These are phyloP conservation scores for Immersiporthe knoxdaviesiana DNA, from an alignment of 2,329 filamentous ascomycete species.

Conservation along the genomic window DNA sequence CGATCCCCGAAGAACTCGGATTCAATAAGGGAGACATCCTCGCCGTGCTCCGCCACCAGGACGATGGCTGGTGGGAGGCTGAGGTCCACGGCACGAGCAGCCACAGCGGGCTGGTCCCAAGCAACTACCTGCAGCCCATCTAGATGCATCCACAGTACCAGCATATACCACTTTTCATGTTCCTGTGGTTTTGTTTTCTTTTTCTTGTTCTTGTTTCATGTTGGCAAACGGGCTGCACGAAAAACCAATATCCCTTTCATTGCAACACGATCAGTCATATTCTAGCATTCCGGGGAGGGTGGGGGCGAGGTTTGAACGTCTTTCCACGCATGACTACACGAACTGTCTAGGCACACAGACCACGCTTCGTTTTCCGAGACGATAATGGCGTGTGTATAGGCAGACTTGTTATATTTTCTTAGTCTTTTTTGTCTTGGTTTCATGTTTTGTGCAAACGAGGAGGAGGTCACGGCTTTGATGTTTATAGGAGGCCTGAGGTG, in stretches of 20 bases:
- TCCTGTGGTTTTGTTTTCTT: background rate
- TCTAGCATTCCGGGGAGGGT: constrained; percentile 11
- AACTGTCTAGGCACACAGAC: background rate
- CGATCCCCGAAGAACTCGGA: constrained; percentile 91
- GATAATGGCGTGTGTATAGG: background rate
- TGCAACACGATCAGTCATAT: background rate
- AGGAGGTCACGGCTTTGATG: constrained; percentile 14
- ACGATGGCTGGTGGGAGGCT: constrained; percentile 99
- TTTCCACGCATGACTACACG: constrained; percentile 8
- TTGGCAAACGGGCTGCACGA: background rate
- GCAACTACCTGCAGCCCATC: constrained; percentile 65
- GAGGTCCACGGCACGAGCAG: constrained; percentile 76
- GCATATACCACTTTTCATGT: background rate
- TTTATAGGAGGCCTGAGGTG: constrained; percentile 12
- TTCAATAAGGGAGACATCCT: constrained; percentile 93
- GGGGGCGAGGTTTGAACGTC: background rate
- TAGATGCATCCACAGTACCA: constrained; percentile 14
- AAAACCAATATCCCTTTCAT: background rate
- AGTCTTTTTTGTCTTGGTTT: constrained; percentile 6
- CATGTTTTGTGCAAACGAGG: constrained; percentile 13
- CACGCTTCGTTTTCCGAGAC: background rate
- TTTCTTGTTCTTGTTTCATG: background rate
- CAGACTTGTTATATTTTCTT: background rate
- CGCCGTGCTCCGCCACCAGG: constrained; percentile 85
- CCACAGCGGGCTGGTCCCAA: constrained; percentile 65